Base-by-base conservation (phyloP, 2,329 filamentous ascomycete species). In the Fusarium sp. region DNA sequence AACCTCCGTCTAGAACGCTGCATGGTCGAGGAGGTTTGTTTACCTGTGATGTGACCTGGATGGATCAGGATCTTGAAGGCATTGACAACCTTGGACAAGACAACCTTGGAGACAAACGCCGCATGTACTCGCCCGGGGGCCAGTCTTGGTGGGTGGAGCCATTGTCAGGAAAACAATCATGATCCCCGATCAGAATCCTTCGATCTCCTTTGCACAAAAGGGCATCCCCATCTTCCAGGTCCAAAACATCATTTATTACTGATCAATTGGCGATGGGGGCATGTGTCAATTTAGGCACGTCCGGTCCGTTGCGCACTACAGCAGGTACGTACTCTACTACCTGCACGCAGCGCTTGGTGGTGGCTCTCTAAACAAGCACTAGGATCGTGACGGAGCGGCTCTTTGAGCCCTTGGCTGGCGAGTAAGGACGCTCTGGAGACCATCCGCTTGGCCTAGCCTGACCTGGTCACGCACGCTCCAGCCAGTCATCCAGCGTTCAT, bases 311-410 rank as follows among this genome's bases (percentile, higher is more conserved):
- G 62, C 62, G 36, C 59, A 65, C 61, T 65, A 68, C 66, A 65
- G 63, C 63, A 69, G 70, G 67, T 69, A 69, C 69, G 62, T 69
- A 68, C 57, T 65, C 36, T 38, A 54, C 59, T 25, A 25, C 35
- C 47, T 58, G 64, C 63, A 70, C 27, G 50, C 65, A 70, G 61
- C 60, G 65, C 65, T 63, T 63, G 63, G 65, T 56, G 63, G 62
- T 58, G 68, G 68, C 65, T 63, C 65, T 68, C 69, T 66, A 65
- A 76, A 68, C 67, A 60, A 76, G 72, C 74, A 77, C 77, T 78
- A 78, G 76, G 71, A 78, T 78, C 74, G 76, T 72, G 75, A 78
- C 69, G 65, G 77, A 78, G 75, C 74, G 69, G 75, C 77, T 78
- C 73, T 77, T 77, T 76, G 70, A 69, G 73, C 62, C 47, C 76